Evolutionary conservation across 352 stramenopile species (phyloP).

Genomic region (Albugo candida): DNA sequence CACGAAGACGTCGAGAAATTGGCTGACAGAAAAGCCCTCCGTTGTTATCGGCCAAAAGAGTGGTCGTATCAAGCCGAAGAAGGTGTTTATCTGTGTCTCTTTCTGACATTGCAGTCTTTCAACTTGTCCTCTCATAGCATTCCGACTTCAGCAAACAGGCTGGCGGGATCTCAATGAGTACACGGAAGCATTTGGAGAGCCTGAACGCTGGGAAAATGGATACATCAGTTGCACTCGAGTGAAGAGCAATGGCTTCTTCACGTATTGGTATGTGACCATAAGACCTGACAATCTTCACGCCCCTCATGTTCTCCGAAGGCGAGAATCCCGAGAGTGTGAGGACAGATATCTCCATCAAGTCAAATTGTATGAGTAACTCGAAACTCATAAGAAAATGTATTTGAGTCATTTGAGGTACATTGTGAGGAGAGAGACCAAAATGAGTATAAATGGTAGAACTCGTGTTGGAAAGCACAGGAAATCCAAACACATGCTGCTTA

Average conservation of each 20-base stretch:
- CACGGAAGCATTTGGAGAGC: slow-evolving; percentile 51
- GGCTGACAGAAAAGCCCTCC: slow-evolving; percentile 19
- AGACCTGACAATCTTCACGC: background rate
- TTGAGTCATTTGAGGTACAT: slow-evolving; percentile 7
- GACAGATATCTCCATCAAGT: slow-evolving; percentile 66
- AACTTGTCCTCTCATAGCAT: slow-evolving; percentile 12
- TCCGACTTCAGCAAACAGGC: slow-evolving; percentile 48
- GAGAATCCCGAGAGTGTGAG: slow-evolving; percentile 45
- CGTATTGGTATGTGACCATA: slow-evolving; percentile 33
- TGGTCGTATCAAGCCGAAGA: slow-evolving; percentile 50
- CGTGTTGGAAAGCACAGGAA: too few species aligned
- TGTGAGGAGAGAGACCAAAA: background rate
- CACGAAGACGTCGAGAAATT: background rate
- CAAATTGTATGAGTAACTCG: slow-evolving; percentile 60
- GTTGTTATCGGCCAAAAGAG: slow-evolving; percentile 44
- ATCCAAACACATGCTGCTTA: background rate
- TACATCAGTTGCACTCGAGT: slow-evolving; percentile 62
- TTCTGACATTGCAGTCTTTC: background rate
- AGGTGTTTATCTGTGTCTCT: slow-evolving; percentile 8
- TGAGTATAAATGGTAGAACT: too few species aligned
- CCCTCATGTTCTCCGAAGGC: slow-evolving; percentile 10
- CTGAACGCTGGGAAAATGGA: slow-evolving; percentile 50
- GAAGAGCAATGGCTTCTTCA: slow-evolving; percentile 70
- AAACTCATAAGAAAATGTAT: slow-evolving; percentile 4
- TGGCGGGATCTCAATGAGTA: slow-evolving; percentile 69